Evolutionary conservation across 1,284 basidiomycete species (phyloP).

Genomic region (Apiotrichum gamsii): DNA sequence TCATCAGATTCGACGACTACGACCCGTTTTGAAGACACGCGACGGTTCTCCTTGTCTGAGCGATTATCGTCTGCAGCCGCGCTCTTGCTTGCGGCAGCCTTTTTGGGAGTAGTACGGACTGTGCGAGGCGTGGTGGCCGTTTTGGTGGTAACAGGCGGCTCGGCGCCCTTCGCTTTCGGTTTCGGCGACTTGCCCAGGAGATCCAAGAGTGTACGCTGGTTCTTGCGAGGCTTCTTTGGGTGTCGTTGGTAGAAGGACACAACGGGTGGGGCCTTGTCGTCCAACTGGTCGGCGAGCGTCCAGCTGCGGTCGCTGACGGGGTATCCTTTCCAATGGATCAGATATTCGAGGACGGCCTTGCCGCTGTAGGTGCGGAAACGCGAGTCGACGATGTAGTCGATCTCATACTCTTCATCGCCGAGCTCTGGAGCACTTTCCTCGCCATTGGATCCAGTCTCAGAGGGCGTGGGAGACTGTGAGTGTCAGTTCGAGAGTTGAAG

Average conservation of each 20-base stretch:
- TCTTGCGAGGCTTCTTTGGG: constrained; percentile 23
- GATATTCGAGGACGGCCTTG: constrained; percentile 27
- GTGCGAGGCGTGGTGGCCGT: too few species aligned
- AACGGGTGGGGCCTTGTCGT: constrained; percentile 45
- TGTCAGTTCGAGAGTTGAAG: background rate
- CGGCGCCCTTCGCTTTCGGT: too few species aligned
- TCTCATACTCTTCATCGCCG: constrained; percentile 36
- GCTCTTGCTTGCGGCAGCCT: too few species aligned
- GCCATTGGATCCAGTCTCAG: background rate
- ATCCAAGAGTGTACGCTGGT: constrained; percentile 4
- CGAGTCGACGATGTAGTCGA: constrained; percentile 39
- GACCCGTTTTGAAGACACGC: background rate
- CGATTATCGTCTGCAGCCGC: background rate
- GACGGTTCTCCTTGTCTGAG: constrained; percentile 1
- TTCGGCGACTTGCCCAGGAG: background rate
- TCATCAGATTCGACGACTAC: constrained; percentile 13
- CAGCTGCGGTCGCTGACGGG: constrained; percentile 28
- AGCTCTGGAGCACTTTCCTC: constrained; percentile 9
- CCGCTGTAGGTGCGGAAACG: constrained; percentile 17
- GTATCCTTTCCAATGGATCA: constrained; percentile 40
- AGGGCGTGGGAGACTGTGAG: background rate
- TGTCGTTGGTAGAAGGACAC: constrained; percentile 27
- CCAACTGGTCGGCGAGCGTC: constrained; percentile 34
- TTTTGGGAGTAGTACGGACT: too few species aligned
- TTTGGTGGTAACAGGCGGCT: too few species aligned